Conservation (phyloP, 2,329 filamentous ascomycete genomes). For the Xylaria sp. region DNA sequence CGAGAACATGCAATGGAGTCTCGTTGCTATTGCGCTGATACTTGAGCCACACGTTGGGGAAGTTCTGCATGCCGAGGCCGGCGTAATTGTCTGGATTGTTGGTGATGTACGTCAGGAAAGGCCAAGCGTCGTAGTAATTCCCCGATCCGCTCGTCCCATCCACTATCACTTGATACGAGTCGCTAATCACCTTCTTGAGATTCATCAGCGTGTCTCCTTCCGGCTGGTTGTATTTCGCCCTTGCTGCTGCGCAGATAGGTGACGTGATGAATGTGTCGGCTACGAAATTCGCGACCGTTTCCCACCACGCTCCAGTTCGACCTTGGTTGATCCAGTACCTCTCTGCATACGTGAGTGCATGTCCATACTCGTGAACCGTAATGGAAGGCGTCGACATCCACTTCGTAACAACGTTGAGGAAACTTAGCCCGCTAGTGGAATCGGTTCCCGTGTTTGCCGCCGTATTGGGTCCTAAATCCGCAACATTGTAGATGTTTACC, state of each 20-base stretch:
- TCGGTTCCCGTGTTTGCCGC: conserved; percentile 58
- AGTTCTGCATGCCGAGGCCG: conserved; percentile 54
- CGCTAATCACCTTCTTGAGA: conserved; percentile 56
- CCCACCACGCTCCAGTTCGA: conserved; percentile 62
- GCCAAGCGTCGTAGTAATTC: conserved; percentile 64
- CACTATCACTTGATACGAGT: conserved; percentile 60
- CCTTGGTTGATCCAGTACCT: conserved; percentile 57
- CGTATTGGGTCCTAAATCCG: conserved; percentile 49
- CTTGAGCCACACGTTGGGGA: conserved; percentile 56
- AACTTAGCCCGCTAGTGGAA: conserved; percentile 52
- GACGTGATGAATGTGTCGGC: conserved; percentile 61
- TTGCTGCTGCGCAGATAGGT: conserved; percentile 53
- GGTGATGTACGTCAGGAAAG: conserved; percentile 59
- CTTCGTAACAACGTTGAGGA: conserved; percentile 55
- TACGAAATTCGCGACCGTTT: conserved; percentile 61
- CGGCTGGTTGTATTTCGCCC: conserved; percentile 51
- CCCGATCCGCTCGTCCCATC: conserved; percentile 55
- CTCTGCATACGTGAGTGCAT: conserved; percentile 59
- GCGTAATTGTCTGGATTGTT: conserved; percentile 58
- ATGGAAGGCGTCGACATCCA: conserved; percentile 54
- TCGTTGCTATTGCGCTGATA: conserved; percentile 59
- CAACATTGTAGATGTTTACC: conserved; percentile 58
- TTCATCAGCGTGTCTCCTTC: conserved; percentile 54
- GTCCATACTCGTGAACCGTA: conserved; percentile 62
- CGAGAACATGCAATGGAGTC: conserved; percentile 59